phyloP scores from a whole-genome alignment of 768 basidiomycete genomes.

The Kwoniella mangroviensis region DNA sequence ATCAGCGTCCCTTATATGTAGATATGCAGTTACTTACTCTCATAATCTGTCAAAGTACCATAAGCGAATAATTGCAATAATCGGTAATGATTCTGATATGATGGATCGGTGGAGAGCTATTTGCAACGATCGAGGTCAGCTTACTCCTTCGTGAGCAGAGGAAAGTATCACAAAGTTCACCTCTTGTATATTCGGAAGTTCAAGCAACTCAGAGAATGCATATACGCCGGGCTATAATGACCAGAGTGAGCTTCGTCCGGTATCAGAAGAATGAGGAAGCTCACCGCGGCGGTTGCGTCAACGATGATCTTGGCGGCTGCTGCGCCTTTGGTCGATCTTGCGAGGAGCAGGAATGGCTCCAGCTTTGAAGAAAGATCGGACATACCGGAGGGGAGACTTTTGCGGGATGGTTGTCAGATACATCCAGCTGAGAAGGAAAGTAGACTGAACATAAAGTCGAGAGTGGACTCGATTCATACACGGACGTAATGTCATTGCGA shows the following conservation, averaged over 20 bases:
- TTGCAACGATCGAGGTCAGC: conserved; percentile 9
- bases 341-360: conserved; percentile 89
- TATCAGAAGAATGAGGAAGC: conserved; percentile 7
- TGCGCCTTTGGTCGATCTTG: conserved; percentile 87
- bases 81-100: conserved; percentile 66
- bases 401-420: no score
- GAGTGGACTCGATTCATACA: no score
- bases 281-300: conserved; percentile 77
- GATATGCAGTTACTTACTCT: conserved; percentile 62
- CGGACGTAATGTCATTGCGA: neutral
- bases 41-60: conserved; percentile 81
- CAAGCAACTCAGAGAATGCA: conserved; percentile 86
- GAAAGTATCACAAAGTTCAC: conserved; percentile 60
- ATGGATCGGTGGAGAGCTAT: conserved; percentile 72
- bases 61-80: conserved; percentile 88
- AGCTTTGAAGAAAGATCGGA: conserved; percentile 32
- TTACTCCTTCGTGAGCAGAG: neutral
- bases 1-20: neutral
- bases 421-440: no score
- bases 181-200: conserved; percentile 80
- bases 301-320: conserved; percentile 81
- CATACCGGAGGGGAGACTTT: conserved; percentile 22
- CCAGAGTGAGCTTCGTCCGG: conserved; percentile 14
- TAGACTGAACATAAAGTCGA: no score
- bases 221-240: conserved; percentile 73